Base-by-base conservation (phyloP, 2,329 filamentous ascomycete genomes). In the Colletotrichum aenigma region DNA sequence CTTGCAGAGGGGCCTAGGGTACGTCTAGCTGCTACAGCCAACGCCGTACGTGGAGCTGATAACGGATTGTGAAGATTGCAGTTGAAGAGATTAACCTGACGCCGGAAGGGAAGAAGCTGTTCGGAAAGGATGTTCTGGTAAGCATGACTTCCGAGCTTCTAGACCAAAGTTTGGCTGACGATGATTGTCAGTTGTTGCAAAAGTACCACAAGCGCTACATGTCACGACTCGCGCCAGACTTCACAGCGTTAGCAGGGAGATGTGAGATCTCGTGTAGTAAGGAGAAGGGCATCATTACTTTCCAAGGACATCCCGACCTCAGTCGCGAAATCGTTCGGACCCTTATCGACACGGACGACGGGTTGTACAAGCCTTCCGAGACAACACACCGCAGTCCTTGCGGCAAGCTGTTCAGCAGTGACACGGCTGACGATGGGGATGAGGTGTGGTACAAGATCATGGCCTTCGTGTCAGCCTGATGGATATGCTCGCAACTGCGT, bases 151-250 rank as follows among this genome's bases (percentile, higher is more conserved):
- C 56, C 26, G 13, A 43, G 1, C 4, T 1, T 9, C 8, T 43
- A 6, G 3, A 43, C 16, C 16, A 18, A 5, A 18, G 2, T 2
- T 43, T 9, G 1, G 36, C 16, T 43, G 36, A 43, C 16, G 8
- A 43, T 18, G 16, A 0, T 18, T 10, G 0, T 18, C 16, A 43
- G 36, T 18, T 43, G 8, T 43, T 43, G 36, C 36, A 43, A 43
- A 60, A 61, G 28, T 61, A 61, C 18, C 58, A 61, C 26, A 61
- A 61, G 30, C 58, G 58, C 18, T 61, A 61, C 18, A 18, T 34
- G 7, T n/a, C 16, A 4, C 16, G 8, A n/a, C 30, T 32, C 0
- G 58, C 58, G 4, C 18, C 58, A 8, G 0, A n/a, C 0, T 61
- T 61, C 58, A 34, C 58, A n/a, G 28, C 18, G 1, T 32, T 61